phyloP scores from a whole-genome alignment of 768 basidiomycete genomes.

The Tricholoma saponaceum region DNA sequence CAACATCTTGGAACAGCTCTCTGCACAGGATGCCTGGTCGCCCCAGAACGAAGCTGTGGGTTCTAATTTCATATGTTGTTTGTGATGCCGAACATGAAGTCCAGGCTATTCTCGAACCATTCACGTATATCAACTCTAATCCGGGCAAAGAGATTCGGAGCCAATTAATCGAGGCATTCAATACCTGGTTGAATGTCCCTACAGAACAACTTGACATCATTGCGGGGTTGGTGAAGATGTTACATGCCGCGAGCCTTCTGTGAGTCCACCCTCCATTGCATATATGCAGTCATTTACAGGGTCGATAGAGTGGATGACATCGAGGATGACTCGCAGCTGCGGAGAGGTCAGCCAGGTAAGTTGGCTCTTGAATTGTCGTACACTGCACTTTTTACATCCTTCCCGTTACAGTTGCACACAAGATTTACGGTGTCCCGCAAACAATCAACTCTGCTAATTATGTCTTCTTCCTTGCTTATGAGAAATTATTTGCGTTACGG shows the following conservation, averaged over 20 bases:
- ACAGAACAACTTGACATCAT: constrained; percentile 67
- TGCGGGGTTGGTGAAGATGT: constrained; percentile 82
- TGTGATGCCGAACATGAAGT: no score
- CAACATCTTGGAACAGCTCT: neutral
- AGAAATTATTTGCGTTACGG: constrained; percentile 70
- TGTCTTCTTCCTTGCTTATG: constrained; percentile 91
- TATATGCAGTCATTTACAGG: neutral
- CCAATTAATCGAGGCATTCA: constrained; percentile 89
- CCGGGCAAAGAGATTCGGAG: constrained; percentile 93
- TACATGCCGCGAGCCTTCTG: constrained; percentile 93
- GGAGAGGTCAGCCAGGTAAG: constrained; percentile 79
- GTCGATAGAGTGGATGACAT: constrained; percentile 64
- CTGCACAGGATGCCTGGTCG: neutral
- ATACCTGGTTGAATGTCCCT: constrained; percentile 85
- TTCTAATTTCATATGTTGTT: neutral
- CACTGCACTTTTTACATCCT: neutral
- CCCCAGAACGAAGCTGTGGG: constrained; percentile 2
- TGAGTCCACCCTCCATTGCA: constrained; percentile 29
- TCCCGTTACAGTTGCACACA: constrained; percentile 67
- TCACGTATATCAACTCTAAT: constrained; percentile 73
- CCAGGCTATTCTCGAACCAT: constrained; percentile 78
- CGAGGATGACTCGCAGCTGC: constrained; percentile 84
- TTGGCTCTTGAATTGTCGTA: neutral
- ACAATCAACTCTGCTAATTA: constrained; percentile 98
- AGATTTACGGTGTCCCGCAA: constrained; percentile 94